These are phyloP conservation scores for Escovopsis sp. DNA, from an alignment of 2,329 filamentous ascomycete species.

Conservation along the genomic window DNA sequence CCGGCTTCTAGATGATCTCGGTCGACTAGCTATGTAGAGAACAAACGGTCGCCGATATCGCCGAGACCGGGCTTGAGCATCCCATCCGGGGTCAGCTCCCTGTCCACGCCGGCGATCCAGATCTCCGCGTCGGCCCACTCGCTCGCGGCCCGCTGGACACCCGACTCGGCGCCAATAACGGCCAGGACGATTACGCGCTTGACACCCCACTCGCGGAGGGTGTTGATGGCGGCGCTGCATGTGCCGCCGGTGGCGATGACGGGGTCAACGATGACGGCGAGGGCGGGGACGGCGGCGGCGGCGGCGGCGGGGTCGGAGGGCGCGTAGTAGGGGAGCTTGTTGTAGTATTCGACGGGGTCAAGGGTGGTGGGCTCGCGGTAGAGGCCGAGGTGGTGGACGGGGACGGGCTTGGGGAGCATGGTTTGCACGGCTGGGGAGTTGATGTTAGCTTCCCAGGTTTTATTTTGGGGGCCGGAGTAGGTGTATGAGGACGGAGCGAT, in stretches of 20 bases:
- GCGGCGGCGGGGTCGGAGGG: slow-evolving; percentile 15
- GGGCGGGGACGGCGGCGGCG: slow-evolving; percentile 25
- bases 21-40: slow-evolving; percentile 42
- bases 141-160: slow-evolving; percentile 54
- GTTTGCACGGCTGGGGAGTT: slow-evolving; percentile 53
- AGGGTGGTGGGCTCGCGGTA: slow-evolving; percentile 83
- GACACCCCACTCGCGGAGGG: slow-evolving; percentile 84
- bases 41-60: slow-evolving; percentile 81
- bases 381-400: slow-evolving; percentile 85
- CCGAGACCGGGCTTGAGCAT: slow-evolving; percentile 88
- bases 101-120: slow-evolving; percentile 71
- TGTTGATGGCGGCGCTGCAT: slow-evolving; percentile 77
- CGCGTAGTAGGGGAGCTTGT: slow-evolving; percentile 73
- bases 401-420: slow-evolving; percentile 64
- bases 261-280: slow-evolving; percentile 80
- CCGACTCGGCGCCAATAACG: slow-evolving; percentile 57
- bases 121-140: slow-evolving; percentile 72
- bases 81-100: slow-evolving; percentile 56
- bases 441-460: slow-evolving; percentile 3
- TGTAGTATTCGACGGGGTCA: slow-evolving; percentile 92
- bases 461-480: neutral
- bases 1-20: too few species aligned
- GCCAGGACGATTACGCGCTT: slow-evolving; percentile 61
- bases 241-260: slow-evolving; percentile 91
- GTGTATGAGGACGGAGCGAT: neutral